Evolutionary conservation across 2,329 filamentous ascomycete genomes (phyloP).

Genomic region (Corniculantispora saksenae): DNA sequence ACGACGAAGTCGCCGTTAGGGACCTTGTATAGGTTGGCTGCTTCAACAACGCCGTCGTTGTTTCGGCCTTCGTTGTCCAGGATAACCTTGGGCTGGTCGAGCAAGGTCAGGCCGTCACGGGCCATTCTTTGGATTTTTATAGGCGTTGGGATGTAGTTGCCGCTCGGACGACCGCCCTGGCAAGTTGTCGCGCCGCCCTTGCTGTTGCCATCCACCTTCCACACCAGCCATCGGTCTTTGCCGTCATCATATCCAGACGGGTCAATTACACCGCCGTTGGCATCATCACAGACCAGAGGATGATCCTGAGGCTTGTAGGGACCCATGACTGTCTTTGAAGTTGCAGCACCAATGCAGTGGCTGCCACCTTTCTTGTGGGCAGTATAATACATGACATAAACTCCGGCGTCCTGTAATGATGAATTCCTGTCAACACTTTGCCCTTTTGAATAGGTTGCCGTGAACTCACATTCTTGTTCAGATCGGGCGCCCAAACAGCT

Average conservation of each 20-base stretch:
- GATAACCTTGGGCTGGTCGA: slow-evolving; percentile 11
- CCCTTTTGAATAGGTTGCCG: not conserved
- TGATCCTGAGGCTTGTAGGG: slow-evolving; percentile 6
- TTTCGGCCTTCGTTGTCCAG: slow-evolving; percentile 13
- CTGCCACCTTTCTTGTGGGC: slow-evolving; percentile 10
- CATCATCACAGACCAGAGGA: slow-evolving; percentile 14
- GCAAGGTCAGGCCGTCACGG: slow-evolving; percentile 11
- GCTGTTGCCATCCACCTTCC: slow-evolving; percentile 18
- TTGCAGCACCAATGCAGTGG: slow-evolving; percentile 19
- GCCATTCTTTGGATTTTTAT: slow-evolving; percentile 19
- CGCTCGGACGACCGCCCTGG: slow-evolving; percentile 5
- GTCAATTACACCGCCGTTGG: slow-evolving; percentile 9
- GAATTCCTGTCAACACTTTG: not conserved
- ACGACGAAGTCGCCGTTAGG: slow-evolving; percentile 18
- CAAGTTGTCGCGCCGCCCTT: slow-evolving; percentile 19
- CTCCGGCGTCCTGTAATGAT: slow-evolving; percentile 3
- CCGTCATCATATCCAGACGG: slow-evolving; percentile 15
- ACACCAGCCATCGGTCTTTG: slow-evolving; percentile 10
- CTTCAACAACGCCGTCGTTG: slow-evolving; percentile 18
- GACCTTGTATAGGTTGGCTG: slow-evolving; percentile 16
- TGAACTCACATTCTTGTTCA: slow-evolving; percentile 14
- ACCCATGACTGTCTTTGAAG: slow-evolving; percentile 13
- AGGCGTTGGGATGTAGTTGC: slow-evolving; percentile 16
- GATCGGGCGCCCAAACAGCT: slow-evolving; percentile 18
- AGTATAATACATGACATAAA: slow-evolving; percentile 19